Evolutionary conservation across 202 grass and related monocot genomes (phyloP).

Genomic region (Eragrostis tef): DNA sequence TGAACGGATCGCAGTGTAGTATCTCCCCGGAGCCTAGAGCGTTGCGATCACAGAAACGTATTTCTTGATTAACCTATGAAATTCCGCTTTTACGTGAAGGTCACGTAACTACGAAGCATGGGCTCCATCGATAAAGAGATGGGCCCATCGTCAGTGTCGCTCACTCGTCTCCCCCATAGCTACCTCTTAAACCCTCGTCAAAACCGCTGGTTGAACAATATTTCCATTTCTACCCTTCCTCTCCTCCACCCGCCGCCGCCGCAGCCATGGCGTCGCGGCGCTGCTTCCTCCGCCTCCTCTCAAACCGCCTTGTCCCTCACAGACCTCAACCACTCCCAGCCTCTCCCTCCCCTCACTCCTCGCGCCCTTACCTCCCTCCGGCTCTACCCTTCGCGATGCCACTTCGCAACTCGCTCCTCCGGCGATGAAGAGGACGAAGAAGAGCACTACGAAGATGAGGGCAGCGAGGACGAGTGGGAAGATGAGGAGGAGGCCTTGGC

Average conservation of each 20-base stretch:
- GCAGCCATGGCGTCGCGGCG: constrained; percentile 76
- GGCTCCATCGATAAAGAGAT: background rate
- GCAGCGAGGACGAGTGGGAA: constrained; percentile 53
- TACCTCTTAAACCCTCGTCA: constrained; percentile 51
- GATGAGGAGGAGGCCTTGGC: constrained; percentile 53
- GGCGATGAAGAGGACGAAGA: constrained; percentile 52
- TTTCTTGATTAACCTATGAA: background rate
- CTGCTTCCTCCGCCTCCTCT: constrained; percentile 60
- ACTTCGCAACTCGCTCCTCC: constrained; percentile 57
- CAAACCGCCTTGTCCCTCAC: constrained; percentile 38
- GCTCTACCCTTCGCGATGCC: constrained; percentile 36
- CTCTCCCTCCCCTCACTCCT: constrained; percentile 12
- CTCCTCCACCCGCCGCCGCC: constrained; percentile 36
- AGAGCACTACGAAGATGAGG: constrained; percentile 60
- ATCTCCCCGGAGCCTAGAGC: too few relatives aligned
- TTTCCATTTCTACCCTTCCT: constrained; percentile 59
- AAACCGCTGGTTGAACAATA: constrained; percentile 27
- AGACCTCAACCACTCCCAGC: constrained; percentile 16
- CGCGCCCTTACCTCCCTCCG: constrained; percentile 41
- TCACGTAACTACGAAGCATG: fast-evolving
- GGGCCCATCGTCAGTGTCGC: constrained; percentile 23
- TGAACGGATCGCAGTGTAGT: too few relatives aligned
- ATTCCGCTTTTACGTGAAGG: background rate
- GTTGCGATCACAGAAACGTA: background rate
- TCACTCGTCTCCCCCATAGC: background rate